Conservation (phyloP, 305 asterid species). For the Withania somnifera region DNA sequence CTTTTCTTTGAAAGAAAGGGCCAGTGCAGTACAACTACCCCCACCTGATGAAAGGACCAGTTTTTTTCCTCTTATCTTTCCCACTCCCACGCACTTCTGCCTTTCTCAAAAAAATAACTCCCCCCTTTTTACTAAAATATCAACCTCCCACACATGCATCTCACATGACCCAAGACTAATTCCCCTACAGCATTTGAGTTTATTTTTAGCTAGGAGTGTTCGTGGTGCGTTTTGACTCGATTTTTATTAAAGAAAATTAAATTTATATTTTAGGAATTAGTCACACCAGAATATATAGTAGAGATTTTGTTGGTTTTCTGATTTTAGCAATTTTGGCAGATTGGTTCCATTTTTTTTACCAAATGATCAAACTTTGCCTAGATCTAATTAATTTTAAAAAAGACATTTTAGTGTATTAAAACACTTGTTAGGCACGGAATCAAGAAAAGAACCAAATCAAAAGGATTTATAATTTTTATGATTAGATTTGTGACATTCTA, state of each 20-base stretch:
- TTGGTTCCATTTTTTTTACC: background rate
- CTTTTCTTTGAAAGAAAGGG: background rate
- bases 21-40: background rate
- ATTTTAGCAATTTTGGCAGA: background rate
- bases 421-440: too few species aligned
- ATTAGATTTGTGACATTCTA: too few species aligned
- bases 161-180: constrained; percentile 1
- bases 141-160: background rate
- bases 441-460: too few species aligned
- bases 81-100: background rate
- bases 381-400: background rate
- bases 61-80: background rate
- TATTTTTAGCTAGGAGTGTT: background rate
- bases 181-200: background rate
- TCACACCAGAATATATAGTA: too few species aligned
- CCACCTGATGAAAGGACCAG: constrained; percentile 11
- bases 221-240: background rate
- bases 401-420: too few species aligned
- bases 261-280: too few species aligned
- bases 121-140: background rate
- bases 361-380: background rate
- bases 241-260: background rate
- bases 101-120: too few species aligned
- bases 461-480: too few species aligned
- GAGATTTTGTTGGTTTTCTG: too few species aligned